Base-by-base conservation (phyloP, 768 basidiomycete genomes). In the Podaxis sp. region DNA sequence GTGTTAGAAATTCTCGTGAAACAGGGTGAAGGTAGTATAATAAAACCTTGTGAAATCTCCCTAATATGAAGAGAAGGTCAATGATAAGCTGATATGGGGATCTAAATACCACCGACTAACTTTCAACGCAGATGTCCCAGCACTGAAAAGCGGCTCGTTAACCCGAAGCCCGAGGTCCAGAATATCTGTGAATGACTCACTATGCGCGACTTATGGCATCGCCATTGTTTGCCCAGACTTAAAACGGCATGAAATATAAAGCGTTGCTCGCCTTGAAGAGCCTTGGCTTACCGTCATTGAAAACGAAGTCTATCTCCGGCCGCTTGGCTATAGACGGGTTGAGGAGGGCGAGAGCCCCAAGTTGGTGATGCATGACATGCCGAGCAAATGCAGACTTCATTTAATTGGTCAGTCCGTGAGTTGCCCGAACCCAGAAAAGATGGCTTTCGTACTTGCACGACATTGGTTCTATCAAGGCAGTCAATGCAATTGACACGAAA, bases 171-270 rank as follows among this genome's bases (percentile, higher is more conserved):
- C 38, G 3, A 50, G 33, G 10, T 3, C 50, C 8, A 40, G 7
- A 33, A 10, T n/a, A 30, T 58, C 26, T 58, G 48, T 8, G 50
- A 58, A 58, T n/a, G 8, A 44, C 88, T 71, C 71, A 92, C 91
- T 93, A 94, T 59, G 90, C 89, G 59, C 90, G 83, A 72, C 92
- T 95, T 63, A 97, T 92, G 4, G 93, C 90, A 72, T 99, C 97
- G 0, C 97, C 97, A 67, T 99, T 99, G 71, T 99, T 97, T 2
- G 97, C 97, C 97, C 97, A 99, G 17, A 94, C 92, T 92, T 64
- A 24, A 50, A 41, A 63, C 26, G 17, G n/a, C 58, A 20, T 24
- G 55, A 13, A 48, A 13, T 13, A 37, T 22, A 20, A 30, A 6
- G n/a, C 13, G 54, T 22, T 20, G 33, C 20, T n/a, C 26, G 40